Evolutionary conservation across 139 green algal genomes (phyloP), one percentile per base, ranked within the genome.

Genomic region (Coccomyxa sp.): DNA sequence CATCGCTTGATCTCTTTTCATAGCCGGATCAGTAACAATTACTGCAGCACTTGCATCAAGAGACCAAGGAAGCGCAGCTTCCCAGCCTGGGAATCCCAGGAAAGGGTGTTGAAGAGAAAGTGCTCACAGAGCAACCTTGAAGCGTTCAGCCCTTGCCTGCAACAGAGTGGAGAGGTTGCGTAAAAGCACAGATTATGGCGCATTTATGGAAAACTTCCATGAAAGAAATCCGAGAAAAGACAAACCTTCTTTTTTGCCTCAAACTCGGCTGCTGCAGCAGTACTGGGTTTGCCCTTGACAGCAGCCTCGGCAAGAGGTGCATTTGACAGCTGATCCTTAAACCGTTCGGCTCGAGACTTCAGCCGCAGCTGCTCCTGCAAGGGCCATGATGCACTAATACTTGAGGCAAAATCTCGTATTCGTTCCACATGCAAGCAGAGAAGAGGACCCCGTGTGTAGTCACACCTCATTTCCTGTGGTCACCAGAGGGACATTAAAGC

Each of bases 401-500:
- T 71, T 21, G 18, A 71, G 18, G 63, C 63, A 21, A 28, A 25
- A 71, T 71, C 4, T 71, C 63, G 18, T 21, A 9, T 25, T 15
- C 7, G 7, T 21, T 25, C 63, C 63, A 15, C 63, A 71, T 25
- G 63, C 63, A 21, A 28, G 63, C 21, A 28, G 1, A 71, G 18
- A 71, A 71, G 63, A 28, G 63, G 63, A 71, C 21, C 63, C 63
- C 7, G 63, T 21, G 63, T 71, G 1, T 71, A 11, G 38, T 51
- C 38, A 51, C 63, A 71, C 63, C 63, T 71, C 63, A 71, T 71
- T 9, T 71, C 18, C 63, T 28, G 18, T 71, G 63, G 63, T 71
- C 63, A 28, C 10, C 21, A 71, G 18, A 25, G 77, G 77, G 17
- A 81, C 38, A 45, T 81, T 81, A 32, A 81, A 81, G 77, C 77